These are phyloP conservation scores for Musa balbisiana DNA, from an alignment of 202 grass and related monocot species.

Conservation along the genomic window DNA sequence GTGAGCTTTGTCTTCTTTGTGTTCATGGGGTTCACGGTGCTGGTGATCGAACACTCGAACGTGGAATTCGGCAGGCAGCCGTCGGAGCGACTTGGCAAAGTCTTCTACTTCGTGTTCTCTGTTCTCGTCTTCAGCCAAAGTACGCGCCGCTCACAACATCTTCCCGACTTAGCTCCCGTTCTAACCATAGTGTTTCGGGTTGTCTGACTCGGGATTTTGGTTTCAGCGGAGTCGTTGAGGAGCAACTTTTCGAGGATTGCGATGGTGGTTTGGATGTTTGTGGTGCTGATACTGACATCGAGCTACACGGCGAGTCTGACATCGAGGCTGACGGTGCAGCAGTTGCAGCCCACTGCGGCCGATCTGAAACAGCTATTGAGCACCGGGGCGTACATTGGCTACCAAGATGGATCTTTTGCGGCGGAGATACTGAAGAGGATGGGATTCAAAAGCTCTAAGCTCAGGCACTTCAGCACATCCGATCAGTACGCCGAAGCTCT, in stretches of 20 bases:
- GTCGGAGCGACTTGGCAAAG: slow-evolving; percentile 37
- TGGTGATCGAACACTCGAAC: slow-evolving; percentile 54
- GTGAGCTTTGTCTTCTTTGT: slow-evolving; percentile 43
- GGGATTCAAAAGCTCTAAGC: slow-evolving; percentile 21
- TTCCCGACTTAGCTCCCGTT: neutral
- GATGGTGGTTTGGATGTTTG: slow-evolving; percentile 15
- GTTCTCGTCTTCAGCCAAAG: slow-evolving; percentile 58
- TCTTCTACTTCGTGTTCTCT: slow-evolving; percentile 69
- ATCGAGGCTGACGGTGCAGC: slow-evolving; percentile 36
- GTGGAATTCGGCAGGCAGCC: slow-evolving; percentile 31
- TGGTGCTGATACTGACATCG: slow-evolving; percentile 25
- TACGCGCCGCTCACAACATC: neutral
- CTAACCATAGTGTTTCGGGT: neutral
- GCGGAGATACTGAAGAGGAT: slow-evolving; percentile 13
- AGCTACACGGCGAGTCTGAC: slow-evolving; percentile 44
- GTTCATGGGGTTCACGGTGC: slow-evolving; percentile 53
- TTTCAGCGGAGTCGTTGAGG: slow-evolving; percentile 6
- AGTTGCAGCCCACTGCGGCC: slow-evolving; percentile 28
- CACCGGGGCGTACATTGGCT: slow-evolving; percentile 35
- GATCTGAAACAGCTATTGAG: slow-evolving; percentile 32
- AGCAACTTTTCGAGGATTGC: slow-evolving; percentile 9
- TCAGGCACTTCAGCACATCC: slow-evolving; percentile 1
- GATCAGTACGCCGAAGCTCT: slow-evolving; percentile 39
- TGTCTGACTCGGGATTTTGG: neutral
- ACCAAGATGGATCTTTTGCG: slow-evolving; percentile 31